These are phyloP conservation scores for Solanum appendiculatum DNA, from an alignment of 257 asterid genomes.

Conservation along the genomic window DNA sequence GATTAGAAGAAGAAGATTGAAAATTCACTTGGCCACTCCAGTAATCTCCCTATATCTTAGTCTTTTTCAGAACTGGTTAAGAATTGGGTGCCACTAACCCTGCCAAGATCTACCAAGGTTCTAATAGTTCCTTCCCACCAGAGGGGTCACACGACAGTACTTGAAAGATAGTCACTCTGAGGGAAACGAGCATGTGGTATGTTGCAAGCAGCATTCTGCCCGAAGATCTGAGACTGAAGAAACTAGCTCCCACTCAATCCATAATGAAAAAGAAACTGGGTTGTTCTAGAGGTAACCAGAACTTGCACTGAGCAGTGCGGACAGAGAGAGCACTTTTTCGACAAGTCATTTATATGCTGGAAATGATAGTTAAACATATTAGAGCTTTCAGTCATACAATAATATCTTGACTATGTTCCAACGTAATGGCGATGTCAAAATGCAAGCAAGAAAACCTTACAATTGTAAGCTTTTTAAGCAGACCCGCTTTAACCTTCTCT, in stretches of 20 bases:
- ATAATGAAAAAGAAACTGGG: neutral
- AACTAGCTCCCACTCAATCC: neutral
- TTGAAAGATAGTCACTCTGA: neutral
- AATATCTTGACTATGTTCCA: neutral
- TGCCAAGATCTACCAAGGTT: neutral
- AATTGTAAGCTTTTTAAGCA: slow-evolving; percentile 56
- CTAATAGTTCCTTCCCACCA: neutral
- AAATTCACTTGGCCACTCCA: neutral
- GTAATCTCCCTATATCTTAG: neutral
- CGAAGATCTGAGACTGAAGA: neutral
- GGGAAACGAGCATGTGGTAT: neutral
- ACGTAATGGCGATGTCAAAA: neutral
- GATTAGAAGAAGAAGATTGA: neutral
- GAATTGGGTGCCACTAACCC: neutral
- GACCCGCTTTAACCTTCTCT: slow-evolving; percentile 43
- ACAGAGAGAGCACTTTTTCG: neutral
- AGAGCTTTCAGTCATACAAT: neutral
- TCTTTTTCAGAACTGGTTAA: neutral
- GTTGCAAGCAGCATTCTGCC: neutral
- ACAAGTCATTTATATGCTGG: neutral
- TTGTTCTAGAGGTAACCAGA: neutral
- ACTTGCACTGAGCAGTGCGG: neutral
- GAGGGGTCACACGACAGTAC: no score
- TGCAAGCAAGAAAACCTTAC: slow-evolving; percentile 29
- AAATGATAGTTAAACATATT: neutral